Percentiles rank a stretch among this genome's conserved stretches.
Evolutionary conservation across 495 filamentous ascomycete species (phyloP).

Genomic region (Xylaria telfairii): DNA sequence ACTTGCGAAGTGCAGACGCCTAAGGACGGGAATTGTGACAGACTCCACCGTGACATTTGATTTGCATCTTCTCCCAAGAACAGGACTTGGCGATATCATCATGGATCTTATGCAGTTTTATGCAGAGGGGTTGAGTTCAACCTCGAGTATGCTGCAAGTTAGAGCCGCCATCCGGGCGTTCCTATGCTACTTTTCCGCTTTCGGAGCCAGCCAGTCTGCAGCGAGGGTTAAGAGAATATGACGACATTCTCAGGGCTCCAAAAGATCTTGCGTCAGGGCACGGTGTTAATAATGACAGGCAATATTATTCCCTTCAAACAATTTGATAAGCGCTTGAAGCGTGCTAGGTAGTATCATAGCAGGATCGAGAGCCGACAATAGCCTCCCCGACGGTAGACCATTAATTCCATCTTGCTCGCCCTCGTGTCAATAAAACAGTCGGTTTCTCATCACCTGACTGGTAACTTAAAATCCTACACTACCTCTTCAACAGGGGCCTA

Average conservation of each 20-base stretch:
- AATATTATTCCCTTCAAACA: background rate
- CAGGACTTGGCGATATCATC: too few species aligned
- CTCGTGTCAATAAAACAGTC: conserved; percentile 1
- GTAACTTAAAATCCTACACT: background rate
- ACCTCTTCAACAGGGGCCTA: background rate
- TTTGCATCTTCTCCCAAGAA: background rate
- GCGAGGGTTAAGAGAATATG: conserved; percentile 4
- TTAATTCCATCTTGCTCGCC: background rate
- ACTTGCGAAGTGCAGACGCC: background rate
- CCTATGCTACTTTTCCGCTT: background rate
- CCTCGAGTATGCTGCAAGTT: too few species aligned
- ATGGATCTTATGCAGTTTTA: conserved; percentile 1
- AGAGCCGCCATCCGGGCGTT: background rate
- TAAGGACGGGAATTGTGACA: background rate
- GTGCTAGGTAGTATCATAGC: background rate
- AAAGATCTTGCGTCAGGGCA: background rate
- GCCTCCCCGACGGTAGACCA: conserved; percentile 7
- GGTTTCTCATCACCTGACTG: background rate
- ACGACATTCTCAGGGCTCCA: conserved; percentile 5
- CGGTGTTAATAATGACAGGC: background rate
- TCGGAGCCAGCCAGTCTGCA: conserved; percentile 6
- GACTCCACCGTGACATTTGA: background rate
- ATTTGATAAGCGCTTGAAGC: background rate
- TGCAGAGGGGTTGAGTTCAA: background rate
- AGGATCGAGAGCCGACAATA: conserved; percentile 13